Base-by-base conservation (phyloP, 352 stramenopile species). In the Phytophthora sp. region DNA sequence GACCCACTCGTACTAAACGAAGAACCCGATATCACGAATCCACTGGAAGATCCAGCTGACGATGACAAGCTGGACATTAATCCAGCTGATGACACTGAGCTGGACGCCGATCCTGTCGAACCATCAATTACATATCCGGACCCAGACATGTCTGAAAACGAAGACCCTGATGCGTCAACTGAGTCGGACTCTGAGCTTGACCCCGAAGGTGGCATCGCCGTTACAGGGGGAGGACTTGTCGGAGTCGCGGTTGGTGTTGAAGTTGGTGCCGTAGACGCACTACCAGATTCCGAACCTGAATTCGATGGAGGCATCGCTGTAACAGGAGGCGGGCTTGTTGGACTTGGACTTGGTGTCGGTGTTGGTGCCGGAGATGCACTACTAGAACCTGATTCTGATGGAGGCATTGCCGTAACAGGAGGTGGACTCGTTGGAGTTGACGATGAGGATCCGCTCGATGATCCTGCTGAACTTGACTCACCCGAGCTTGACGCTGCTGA, bases 311-410 rank as follows among this genome's bases (percentile, higher is more conserved):
- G 58, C 28, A 57, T 57, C 13, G 50, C 37, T 49, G 58, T 70
- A 26, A 64, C 39, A n/a, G 63, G 54, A 39, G 57, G 49, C 31
- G 60, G 58, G 18, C 51, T 72, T n/a, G 63, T 57, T 44, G 55
- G 41, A 39, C 37, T 66, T 13, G 44, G 24, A 35, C 20, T 66
- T 18, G 50, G 23, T 12, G 49, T 65, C 18, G 51, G 10, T 15
- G 37, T 64, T 30, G 63, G 41, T 8, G 48, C 10, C 4, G 34
- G 28, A 21, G 21, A 46, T n/a, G 21, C 9, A 41, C 24, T 54
- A 31, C 27, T 51, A 8, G 60, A 57, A 7, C 41, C 53, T 24
- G 32, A 50, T 17, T 50, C 18, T 42, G 55, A 51, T 5, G 30
- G 31, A 28, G 54, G 46, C 24, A 46, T 52, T 34, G 51, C 49